Evolutionary conservation across 192 early-diverging fungal species (phyloP), one percentile per base, ranked within the genome.

Genomic region (Coemansia sp.): DNA sequence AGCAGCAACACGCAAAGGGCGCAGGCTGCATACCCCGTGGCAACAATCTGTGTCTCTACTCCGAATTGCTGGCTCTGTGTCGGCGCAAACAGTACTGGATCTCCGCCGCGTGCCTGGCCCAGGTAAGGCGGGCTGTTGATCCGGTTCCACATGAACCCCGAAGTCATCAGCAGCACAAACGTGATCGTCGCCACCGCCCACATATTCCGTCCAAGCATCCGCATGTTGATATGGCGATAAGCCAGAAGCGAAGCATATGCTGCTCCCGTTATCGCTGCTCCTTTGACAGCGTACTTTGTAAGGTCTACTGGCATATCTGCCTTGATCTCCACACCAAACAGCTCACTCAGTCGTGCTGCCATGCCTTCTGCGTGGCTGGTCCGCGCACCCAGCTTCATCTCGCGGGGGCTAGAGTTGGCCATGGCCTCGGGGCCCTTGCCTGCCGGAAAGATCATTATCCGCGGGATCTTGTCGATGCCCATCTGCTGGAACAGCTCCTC

Each of bases 111-210:
- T 54, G 74, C 41, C 60, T 73, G 71, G 10, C 79, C 79, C 56
- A 82, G 44, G 24, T 73, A 82, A 54, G 70, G 64, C 34, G 79
- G 74, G 16, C 47, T 51, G 67, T 77, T 76, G 68, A 82, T 82
- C 59, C 71, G 44, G 65, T 72, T 73, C 79, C 79, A 82, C 79
- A 82, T 82, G 56, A 65, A 73, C 27, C 79, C 79, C 27, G 79
- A 76, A 24, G 67, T 76, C 79, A 82, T 82, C 67, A 82, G 52
- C 63, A 82, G 58, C 50, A 73, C 71, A 68, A 82, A 82, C 59
- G 68, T 28, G 49, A 71, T 75, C 5, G 68, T 60, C 14, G 41
- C 57, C 32, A 75, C 64, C 2, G 73, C 69, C 65, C 68, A 71
- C 34, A 65, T 24, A 34, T 68, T 81, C 47, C 69, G 68, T 5